Evolutionary conservation across 208 protist genomes (phyloP), one percentile per base, ranked within the genome.

Genomic region (Leptomonas pyrrhocoris): DNA sequence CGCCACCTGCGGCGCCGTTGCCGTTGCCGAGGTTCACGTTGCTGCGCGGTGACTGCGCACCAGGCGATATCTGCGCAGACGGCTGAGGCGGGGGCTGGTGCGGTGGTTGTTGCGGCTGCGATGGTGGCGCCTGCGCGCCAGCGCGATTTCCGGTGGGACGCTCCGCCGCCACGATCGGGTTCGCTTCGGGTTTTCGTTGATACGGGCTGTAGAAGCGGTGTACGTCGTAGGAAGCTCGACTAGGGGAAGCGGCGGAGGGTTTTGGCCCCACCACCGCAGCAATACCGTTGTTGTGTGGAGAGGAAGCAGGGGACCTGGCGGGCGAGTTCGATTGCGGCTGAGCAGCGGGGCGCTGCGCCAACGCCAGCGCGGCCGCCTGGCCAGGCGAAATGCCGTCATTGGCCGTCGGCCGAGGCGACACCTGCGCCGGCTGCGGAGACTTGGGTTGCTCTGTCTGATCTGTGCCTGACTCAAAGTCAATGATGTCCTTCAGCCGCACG

Each of bases 401-500:
- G n/a, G 50, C 61, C 27, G 48, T 57, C 7, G 56, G 27, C 13
- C 21, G 58, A 13, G 58, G 42, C 4, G 58, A 53, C 27, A 64
- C 40, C 5, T 34, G 48, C 34, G 62, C 70, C 18, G 68, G 27
- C 53, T 67, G 55, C 18, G 77, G 69, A 4, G 77, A 73, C 30
- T 50, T 71, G 4, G 46, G 43, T 31, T 53, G 63, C 16, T 79
- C 61, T 43, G 67, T 38, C 51, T 83, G 72, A 38, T 84, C 68
- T 42, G 74, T 73, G 28, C 46, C 80, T 3, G 72, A 74, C 13
- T 94, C 81, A 79, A 91, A 96, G 68, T 94, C 92, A 18, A 96
- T 93, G 63, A 96, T 92, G 63, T 96, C 92, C 58, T 89, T 89
- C 19, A 96, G 74, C 23, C 92, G 85, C 28, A 94, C 80, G 27